Evolutionary conservation across 2,329 filamentous ascomycete genomes (phyloP).

Genomic region (Thelonectria olida): DNA sequence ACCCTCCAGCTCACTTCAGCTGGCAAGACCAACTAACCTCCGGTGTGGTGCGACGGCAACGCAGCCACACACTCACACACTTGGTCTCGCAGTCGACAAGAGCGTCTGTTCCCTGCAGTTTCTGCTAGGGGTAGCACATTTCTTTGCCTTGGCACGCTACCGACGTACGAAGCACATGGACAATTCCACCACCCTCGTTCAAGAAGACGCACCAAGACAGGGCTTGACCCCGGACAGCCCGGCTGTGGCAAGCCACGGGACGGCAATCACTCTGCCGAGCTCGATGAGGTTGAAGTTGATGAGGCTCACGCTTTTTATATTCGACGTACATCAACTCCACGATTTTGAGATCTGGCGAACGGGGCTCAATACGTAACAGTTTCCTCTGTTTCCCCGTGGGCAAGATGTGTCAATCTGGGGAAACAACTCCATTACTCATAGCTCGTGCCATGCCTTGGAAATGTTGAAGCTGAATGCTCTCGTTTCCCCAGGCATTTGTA

Average conservation of each 20-base stretch:
- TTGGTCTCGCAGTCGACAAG: conserved; percentile 6
- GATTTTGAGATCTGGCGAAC: conserved; percentile 30
- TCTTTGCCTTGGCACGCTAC: conserved; percentile 20
- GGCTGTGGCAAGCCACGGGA: conserved; percentile 25
- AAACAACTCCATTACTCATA: conserved; percentile 31
- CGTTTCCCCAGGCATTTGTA: conserved; percentile 34
- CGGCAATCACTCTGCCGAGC: conserved; percentile 29
- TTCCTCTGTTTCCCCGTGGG: conserved; percentile 38
- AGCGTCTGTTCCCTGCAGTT: conserved; percentile 9
- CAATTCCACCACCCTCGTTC: conserved; percentile 5
- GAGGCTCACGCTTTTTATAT: conserved; percentile 18
- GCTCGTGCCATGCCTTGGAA: conserved; percentile 16
- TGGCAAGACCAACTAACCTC: conserved; percentile 12
- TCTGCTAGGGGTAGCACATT: conserved; percentile 5
- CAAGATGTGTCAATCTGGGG: conserved; percentile 36
- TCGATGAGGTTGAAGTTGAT: conserved; percentile 11
- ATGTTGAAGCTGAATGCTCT: conserved; percentile 21
- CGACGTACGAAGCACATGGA: not conserved
- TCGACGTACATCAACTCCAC: conserved; percentile 27
- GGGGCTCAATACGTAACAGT: conserved; percentile 39
- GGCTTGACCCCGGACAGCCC: conserved; percentile 18
- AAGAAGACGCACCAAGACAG: not conserved
- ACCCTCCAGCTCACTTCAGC: not conserved
- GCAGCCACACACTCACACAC: conserved; percentile 22
- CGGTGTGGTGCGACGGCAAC: conserved; percentile 30